Evolutionary conservation across 2,329 filamentous ascomycete species (phyloP), one percentile per base, ranked within the genome.

Genomic region (Cercospora citrullina): DNA sequence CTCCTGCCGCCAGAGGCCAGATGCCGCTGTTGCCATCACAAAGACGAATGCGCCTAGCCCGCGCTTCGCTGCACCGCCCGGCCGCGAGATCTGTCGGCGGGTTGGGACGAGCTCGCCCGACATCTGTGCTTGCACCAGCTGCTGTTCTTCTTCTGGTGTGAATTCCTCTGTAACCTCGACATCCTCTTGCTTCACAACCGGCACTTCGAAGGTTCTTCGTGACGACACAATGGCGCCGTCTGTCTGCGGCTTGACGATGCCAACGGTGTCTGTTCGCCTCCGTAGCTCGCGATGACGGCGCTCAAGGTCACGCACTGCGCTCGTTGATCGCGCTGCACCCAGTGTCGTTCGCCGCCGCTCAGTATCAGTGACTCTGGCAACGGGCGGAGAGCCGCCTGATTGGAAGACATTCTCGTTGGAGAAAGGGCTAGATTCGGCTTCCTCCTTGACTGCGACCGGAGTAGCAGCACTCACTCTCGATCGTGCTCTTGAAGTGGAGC

Each of bases 331-430:
- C 8, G 64, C 78, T 72, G 65, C 71, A n/a, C 80, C 80, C 64
- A 82, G 75, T 9, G 86, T 89, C 68, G 83, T 85, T 58, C 87
- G 80, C 73, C 86, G 79, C 79, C 86, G 75, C 74, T 80, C 67
- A 90, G 78, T 90, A 91, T 48, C 93, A 8, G 51, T 31, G 16
- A n/a, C 62, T 91, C 53, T 69, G 55, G 51, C 72, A 59, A n/a
- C 73, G 70, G 58, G 75, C 71, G 31, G 75, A 73, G 63, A 69
- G 16, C 74, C 75, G 28, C 73, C 74, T 26, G 66, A 71, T 78
- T 98, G 94, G 77, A 98, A 98, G 0, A 94, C 94, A 75, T 98
- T 98, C 64, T 97, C 93, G 73, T 90, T 87, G 1, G 91, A 93
- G 79, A 98, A 98, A 33, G 91, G 90, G 74, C 85, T 90, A 36